Evolutionary conservation across 2,329 filamentous ascomycete genomes (phyloP), one percentile per base, ranked within the genome.

Genomic region (Sporothrix phasma): DNA sequence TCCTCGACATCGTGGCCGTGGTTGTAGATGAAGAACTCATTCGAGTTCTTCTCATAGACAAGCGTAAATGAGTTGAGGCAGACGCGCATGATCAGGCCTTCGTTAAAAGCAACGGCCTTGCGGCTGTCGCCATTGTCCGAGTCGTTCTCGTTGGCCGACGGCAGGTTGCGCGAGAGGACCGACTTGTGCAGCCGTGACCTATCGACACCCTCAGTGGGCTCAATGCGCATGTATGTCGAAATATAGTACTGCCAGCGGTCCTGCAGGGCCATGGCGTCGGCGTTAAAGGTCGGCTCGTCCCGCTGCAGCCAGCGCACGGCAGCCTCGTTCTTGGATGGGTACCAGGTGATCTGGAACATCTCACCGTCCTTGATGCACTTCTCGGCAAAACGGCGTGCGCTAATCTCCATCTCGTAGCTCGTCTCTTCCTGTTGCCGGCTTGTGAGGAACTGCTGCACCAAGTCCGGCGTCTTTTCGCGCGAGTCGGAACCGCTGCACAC

Each of bases 191-290:
- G 80, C 56, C 83, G 84, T 5, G 81, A 81, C 59, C 86, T 80
- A 6, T 82, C 78, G 2, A 94, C 82, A 15, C 89, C 89, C 75
- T 94, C 90, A 0, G 94, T 99, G 1, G 90, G 89, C 71, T 96
- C 91, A 26, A 92, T 84, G 67, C 91, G 90, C 69, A 91, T 89
- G 75, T 89, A 97, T 0, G 92, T 92, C 19, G 93, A 92, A 64
- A 96, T 90, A 73, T 99, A 99, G 77, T 95, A 96, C 70, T 93
- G 90, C 94, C 94, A 99, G 45, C 86, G 82, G 67, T 91, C 87
- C 64, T 88, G 87, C 60, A 87, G 84, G 72, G 94, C 88, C 79
- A 96, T 88, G 69, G 96, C 91, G 69, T 96, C 90, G 71, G 88
- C 88, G 70, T 94, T 92, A 73, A 96, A 91, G 0, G 96, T 88